Percentiles rank a stretch among this genome's conserved stretches.
These are phyloP conservation scores for Coelastrella sp. DNA, from an alignment of 139 green algal species.

Conservation along the genomic window DNA sequence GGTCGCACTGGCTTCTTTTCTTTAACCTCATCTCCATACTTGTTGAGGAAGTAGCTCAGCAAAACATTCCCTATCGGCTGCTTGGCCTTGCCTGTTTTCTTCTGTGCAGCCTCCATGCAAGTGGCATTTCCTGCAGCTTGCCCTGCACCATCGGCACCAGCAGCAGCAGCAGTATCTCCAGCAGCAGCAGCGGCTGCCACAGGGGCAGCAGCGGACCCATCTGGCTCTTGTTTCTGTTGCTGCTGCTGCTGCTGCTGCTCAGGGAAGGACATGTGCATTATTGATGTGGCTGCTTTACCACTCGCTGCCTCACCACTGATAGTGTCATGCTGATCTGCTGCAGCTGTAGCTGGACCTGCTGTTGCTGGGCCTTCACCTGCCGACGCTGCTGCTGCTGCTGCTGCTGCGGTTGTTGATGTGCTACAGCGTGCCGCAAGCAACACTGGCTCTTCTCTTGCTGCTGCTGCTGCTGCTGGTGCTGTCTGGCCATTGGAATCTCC, in stretches of 20 bases:
- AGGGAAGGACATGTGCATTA: too few species aligned
- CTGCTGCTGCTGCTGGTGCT: not conserved
- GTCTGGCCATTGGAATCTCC: not conserved
- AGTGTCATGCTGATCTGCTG: not conserved
- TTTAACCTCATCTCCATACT: conserved; percentile 10
- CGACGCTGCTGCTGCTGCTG: conserved; percentile 11
- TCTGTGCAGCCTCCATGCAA: not conserved
- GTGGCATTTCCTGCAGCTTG: not conserved
- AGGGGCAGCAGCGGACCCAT: too few species aligned
- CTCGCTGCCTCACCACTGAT: too few species aligned
- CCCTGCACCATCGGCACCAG: not conserved
- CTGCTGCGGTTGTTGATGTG: not conserved
- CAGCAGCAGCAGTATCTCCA: not conserved
- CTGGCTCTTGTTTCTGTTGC: not conserved
- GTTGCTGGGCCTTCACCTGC: too few species aligned
- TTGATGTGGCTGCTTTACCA: too few species aligned
- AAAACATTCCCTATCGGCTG: conserved; percentile 6
- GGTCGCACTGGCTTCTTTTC: not conserved
- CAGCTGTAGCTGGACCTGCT: not conserved
- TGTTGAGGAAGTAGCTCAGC: not conserved
- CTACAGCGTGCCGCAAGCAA: not conserved
- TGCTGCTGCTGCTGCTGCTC: too few species aligned
- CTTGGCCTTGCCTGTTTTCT: not conserved
- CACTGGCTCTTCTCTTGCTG: not conserved
- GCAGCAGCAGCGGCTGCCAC: not conserved